phyloP scores from a whole-genome alignment of 2,329 filamentous ascomycete species.

The Colletotrichum tanaceti region DNA sequence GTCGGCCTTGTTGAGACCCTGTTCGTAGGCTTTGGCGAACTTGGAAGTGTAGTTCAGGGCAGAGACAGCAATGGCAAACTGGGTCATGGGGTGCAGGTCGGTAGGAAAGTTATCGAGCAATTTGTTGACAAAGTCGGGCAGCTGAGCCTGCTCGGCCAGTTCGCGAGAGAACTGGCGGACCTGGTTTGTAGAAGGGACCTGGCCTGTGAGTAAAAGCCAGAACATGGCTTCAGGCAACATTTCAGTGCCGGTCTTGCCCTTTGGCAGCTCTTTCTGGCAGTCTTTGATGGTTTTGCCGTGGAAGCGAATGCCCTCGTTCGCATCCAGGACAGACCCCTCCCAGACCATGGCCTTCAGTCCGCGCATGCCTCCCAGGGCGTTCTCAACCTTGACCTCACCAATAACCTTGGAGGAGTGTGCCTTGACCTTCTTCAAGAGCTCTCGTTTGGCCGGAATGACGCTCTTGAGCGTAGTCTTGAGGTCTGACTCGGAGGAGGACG shows the following conservation, averaged over 20 bases:
- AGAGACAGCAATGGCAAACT: slow-evolving; percentile 94
- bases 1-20: slow-evolving; percentile 91
- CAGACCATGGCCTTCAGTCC: slow-evolving; percentile 98
- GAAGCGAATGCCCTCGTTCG: slow-evolving; percentile 97
- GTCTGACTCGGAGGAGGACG: slow-evolving; percentile 81
- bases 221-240: slow-evolving; percentile 99
- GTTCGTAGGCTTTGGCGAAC: slow-evolving; percentile 93
- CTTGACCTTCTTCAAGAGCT: slow-evolving; percentile 95
- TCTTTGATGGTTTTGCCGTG: slow-evolving; percentile 98
- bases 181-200: slow-evolving; percentile 86
- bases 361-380: slow-evolving; percentile 95
- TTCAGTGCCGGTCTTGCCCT: slow-evolving; percentile 90
- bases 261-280: slow-evolving; percentile 92
- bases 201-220: slow-evolving; percentile 94
- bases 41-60: slow-evolving; percentile 95
- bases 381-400: slow-evolving; percentile 93
- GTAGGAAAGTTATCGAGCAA: slow-evolving; percentile 91
- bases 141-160: slow-evolving; percentile 84
- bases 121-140: slow-evolving; percentile 85
- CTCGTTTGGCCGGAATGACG: slow-evolving; percentile 90
- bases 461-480: slow-evolving; percentile 88
- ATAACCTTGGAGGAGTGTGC: slow-evolving; percentile 83
- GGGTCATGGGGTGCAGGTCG: slow-evolving; percentile 97
- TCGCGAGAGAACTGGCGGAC: slow-evolving; percentile 85
- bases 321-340: slow-evolving; percentile 97